Evolutionary conservation across 306 rosid species (phyloP).

Genomic region (Psophocarpus tetragonolobus): DNA sequence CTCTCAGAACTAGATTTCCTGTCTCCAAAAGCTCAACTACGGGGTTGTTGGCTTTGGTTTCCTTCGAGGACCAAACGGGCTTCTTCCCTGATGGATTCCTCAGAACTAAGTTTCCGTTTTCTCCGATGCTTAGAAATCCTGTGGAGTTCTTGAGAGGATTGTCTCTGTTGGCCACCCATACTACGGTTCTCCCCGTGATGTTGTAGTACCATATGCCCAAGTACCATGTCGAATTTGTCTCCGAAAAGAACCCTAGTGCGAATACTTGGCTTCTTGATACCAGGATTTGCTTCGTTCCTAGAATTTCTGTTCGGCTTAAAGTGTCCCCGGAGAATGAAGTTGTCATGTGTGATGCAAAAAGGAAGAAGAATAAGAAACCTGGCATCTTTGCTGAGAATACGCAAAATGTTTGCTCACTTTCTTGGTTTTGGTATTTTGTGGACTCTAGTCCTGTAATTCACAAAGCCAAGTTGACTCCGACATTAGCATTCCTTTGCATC

Average conservation of each 20-base stretch:
- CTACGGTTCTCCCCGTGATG: constrained; percentile 26
- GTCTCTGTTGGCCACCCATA: constrained; percentile 88
- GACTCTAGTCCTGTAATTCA: not conserved
- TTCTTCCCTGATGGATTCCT: constrained; percentile 10
- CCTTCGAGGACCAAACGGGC: constrained; percentile 52
- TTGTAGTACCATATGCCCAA: constrained; percentile 73
- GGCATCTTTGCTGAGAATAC: constrained; percentile 50
- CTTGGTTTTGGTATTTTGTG: not conserved
- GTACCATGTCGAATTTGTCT: constrained; percentile 40
- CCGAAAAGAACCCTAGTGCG: constrained; percentile 57
- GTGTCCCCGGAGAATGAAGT: constrained; percentile 40
- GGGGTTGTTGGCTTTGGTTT: constrained; percentile 34
- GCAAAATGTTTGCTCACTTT: no score
- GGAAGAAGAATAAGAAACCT: not conserved
- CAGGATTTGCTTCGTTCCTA: constrained; percentile 50
- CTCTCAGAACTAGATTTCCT: constrained; percentile 60
- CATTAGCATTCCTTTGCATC: not conserved
- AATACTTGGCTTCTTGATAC: constrained; percentile 43
- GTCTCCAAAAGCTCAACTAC: constrained; percentile 56
- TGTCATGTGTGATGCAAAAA: constrained; percentile 27
- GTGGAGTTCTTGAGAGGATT: constrained; percentile 48
- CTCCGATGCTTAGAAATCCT: constrained; percentile 41
- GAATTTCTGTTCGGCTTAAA: constrained; percentile 48
- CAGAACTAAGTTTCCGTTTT: constrained; percentile 47
- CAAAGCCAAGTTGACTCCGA: constrained; percentile 20